Evolutionary conservation across 2,329 filamentous ascomycete species (phyloP).

Genomic region (Coniochaeta sp.): DNA sequence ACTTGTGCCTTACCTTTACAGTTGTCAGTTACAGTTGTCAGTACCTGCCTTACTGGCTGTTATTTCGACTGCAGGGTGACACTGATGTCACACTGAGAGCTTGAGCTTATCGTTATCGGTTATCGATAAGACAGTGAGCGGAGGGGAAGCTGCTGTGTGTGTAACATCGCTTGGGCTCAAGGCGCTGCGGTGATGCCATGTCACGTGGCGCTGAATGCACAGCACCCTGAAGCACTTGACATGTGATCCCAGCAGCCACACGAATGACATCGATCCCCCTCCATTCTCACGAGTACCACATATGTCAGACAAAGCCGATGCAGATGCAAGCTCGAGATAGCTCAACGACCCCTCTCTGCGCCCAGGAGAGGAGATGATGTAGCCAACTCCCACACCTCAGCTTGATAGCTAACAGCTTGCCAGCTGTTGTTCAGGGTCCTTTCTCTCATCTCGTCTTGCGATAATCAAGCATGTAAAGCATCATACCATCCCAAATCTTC

Average conservation of each 20-base stretch:
- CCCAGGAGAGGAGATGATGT: neutral
- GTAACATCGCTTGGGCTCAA: too few relatives aligned
- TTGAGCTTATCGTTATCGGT: neutral
- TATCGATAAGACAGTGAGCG: neutral
- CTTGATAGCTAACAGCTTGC: neutral
- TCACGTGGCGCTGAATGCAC: neutral
- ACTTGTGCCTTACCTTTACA: too few relatives aligned
- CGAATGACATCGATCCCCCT: neutral
- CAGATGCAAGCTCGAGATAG: neutral
- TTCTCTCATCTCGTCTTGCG: neutral
- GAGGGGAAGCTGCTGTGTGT: too few relatives aligned
- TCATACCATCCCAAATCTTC: neutral
- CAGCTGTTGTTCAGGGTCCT: neutral
- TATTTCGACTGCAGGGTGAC: neutral
- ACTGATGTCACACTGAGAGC: neutral
- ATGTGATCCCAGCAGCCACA: neutral
- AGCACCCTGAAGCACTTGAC: neutral
- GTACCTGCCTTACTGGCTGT: too few relatives aligned
- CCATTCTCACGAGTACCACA: neutral
- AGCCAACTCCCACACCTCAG: neutral
- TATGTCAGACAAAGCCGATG: neutral
- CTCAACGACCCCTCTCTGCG: neutral
- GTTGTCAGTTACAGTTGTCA: too few relatives aligned
- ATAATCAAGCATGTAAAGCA: neutral
- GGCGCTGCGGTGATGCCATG: too few relatives aligned